Percentiles rank a stretch among this genome's conserved stretches.
Conservation (phyloP, 108 stramenopile species). For the Aurantiochytrium sp. region DNA sequence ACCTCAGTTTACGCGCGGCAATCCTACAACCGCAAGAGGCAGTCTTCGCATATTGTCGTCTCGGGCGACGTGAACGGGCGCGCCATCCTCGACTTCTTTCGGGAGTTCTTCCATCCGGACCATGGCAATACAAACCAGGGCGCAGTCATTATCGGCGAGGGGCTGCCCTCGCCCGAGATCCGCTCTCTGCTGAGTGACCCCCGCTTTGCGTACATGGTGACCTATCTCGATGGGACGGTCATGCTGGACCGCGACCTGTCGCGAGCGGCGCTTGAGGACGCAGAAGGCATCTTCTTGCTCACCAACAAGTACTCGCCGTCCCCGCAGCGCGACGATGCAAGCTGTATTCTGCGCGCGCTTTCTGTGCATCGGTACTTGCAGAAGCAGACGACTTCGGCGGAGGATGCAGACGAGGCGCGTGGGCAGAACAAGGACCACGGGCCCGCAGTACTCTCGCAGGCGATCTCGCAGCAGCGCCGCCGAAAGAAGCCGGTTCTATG, state of each 20-base stretch:
- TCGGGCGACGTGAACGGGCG: conserved; percentile 2
- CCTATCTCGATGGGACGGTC: conserved; percentile 34
- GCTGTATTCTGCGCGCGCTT: conserved; percentile 22
- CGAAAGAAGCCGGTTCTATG: not conserved
- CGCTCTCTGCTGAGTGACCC: not conserved
- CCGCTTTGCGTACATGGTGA: not conserved
- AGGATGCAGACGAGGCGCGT: not conserved
- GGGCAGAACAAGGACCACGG: not conserved
- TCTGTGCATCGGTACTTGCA: not conserved
- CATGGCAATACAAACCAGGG: not conserved
- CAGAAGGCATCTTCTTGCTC: conserved; percentile 1
- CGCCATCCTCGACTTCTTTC: not conserved
- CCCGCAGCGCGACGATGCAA: conserved; percentile 1
- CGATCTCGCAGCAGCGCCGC: too few relatives aligned
- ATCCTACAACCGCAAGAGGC: not conserved
- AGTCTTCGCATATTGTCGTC: not conserved
- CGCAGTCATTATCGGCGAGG: conserved; percentile 23
- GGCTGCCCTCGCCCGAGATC: not conserved
- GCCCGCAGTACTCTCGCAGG: too few relatives aligned
- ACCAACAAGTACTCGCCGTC: not conserved
- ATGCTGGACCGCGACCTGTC: conserved; percentile 3
- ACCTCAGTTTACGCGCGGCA: conserved; percentile 27
- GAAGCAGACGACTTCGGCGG: not conserved
- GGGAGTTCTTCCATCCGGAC: conserved; percentile 33
- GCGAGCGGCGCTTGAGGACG: not conserved